Base-by-base conservation (phyloP, 768 basidiomycete genomes). In the Clavaria fumosa region DNA sequence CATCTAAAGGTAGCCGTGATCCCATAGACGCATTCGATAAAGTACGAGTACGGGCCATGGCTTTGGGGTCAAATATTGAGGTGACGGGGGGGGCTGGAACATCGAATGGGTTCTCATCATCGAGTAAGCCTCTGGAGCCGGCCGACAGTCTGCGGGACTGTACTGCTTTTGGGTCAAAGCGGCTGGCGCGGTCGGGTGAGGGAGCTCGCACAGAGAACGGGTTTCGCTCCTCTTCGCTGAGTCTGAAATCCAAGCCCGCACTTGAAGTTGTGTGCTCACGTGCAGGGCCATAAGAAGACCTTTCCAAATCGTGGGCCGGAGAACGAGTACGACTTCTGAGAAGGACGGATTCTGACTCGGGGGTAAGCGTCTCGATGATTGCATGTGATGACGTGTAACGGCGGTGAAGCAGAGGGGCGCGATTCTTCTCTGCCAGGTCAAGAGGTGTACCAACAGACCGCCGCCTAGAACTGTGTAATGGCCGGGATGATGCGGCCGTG, bases 31-130 rank as follows among this genome's bases (percentile, higher is more conserved):
- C 72, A 41, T 70, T 72, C 3, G 81, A 84, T 41, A 63, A 41
- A 5, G 76, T 72, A 23, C 78, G 70, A 20, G 64, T 60, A 50
- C 69, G 73, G n/a, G 57, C 58, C 7, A 60, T 60, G 12, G 61
- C 62, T 52, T 85, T 86, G 11, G 83, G 82, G 54, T 89, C 85
- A 52, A 88, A 83, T 23, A 75, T 69, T n/a, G 82, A 85, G 14
- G 71, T 65, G 30, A 70, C 66, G 5, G 69, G 70, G 17, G 77
- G 75, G 27, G 76, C 70, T 31, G 73, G 69, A 22, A 84, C 55
- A 21, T 75, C 67, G 51, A 85, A 85, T 11, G 75, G 73, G 50
- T 78, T 82, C 36, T 73, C 66, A 9, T 70, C 64, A 32, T 58
- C 58, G 28, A 56, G 51, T 28, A 64, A 48, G 11, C 37, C 38